Evolutionary conservation across 768 basidiomycete genomes (phyloP).

Genomic region (Coprinopsis strossmayeri): DNA sequence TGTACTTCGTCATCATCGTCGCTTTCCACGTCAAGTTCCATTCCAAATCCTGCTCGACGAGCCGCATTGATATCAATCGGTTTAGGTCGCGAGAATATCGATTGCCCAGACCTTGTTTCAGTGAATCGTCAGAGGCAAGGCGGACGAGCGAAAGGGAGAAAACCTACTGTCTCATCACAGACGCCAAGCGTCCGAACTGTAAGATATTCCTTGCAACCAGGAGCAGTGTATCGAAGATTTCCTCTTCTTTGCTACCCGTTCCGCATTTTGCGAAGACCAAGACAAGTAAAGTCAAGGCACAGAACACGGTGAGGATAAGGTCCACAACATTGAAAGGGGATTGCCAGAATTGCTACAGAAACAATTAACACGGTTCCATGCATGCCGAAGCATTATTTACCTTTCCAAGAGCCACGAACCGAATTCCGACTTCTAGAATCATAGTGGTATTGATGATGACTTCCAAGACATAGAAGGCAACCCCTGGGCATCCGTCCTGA

Average conservation of each 20-base stretch:
- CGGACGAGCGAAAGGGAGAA: constrained; percentile 10
- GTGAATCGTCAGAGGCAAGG: constrained; percentile 12
- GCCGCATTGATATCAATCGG: constrained; percentile 78
- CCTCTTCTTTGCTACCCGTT: constrained; percentile 82
- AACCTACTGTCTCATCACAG: constrained; percentile 89
- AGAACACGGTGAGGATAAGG: constrained; percentile 82
- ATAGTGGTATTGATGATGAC: constrained; percentile 84
- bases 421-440: constrained; percentile 90
- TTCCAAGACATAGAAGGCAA: constrained; percentile 87
- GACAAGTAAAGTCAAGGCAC: constrained; percentile 81
- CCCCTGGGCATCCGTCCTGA: constrained; percentile 76
- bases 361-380: too few species aligned
- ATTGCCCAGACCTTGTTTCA: constrained; percentile 70
- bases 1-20: constrained; percentile 58
- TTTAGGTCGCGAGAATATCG: constrained; percentile 81
- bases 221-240: constrained; percentile 86
- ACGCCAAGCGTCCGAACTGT: constrained; percentile 86
- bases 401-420: constrained; percentile 88
- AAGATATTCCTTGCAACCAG: constrained; percentile 90
- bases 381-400: constrained; percentile 62
- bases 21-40: constrained; percentile 70
- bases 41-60: constrained; percentile 55
- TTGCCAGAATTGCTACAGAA: constrained; percentile 86
- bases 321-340: constrained; percentile 91
- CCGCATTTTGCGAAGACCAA: constrained; percentile 86